A percentile compares a stretch with the other conserved stretches of the same genome.
Evolutionary conservation across 371 early-diverging fungal genomes (phyloP).

Genomic region (Mortierella sp.): DNA sequence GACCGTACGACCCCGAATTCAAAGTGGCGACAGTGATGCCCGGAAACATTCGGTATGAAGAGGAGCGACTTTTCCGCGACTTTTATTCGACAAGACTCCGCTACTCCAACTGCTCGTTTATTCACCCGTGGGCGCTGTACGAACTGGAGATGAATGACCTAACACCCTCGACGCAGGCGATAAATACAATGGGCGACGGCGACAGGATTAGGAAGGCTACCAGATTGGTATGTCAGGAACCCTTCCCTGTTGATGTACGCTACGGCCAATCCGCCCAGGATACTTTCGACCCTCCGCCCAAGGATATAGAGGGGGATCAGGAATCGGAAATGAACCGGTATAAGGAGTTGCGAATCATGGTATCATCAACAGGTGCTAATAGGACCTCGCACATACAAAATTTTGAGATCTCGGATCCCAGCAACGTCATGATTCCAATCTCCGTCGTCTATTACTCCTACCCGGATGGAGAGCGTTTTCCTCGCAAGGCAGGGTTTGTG

Average conservation of each 20-base stretch:
- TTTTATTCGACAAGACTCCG: conserved; percentile 35
- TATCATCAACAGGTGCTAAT: conserved; percentile 33
- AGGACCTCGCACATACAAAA: background rate
- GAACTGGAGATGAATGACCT: conserved; percentile 40
- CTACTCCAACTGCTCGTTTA: conserved; percentile 45
- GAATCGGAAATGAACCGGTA: conserved; percentile 41
- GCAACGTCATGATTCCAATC: conserved; percentile 29
- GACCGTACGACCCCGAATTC: conserved; percentile 27
- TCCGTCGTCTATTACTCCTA: conserved; percentile 34
- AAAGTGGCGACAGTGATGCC: conserved; percentile 39
- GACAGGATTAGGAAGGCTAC: conserved; percentile 31
- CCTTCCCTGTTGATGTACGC: conserved; percentile 34
- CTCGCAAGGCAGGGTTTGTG: conserved; percentile 52
- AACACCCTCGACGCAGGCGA: background rate
- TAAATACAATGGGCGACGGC: conserved; percentile 17
- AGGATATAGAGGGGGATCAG: conserved; percentile 20
- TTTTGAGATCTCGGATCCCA: background rate
- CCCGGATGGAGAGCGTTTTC: conserved; percentile 20
- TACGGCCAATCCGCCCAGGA: conserved; percentile 21
- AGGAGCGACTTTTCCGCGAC: conserved; percentile 25
- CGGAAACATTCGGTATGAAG: conserved; percentile 16
- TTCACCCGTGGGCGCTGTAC: conserved; percentile 50
- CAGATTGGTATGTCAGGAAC: conserved; percentile 32
- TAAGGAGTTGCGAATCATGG: conserved; percentile 44
- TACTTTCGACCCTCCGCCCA: background rate